These are phyloP conservation scores for Pseudocercospora fijiensis DNA, from an alignment of 2,329 filamentous ascomycete genomes.

Conservation along the genomic window DNA sequence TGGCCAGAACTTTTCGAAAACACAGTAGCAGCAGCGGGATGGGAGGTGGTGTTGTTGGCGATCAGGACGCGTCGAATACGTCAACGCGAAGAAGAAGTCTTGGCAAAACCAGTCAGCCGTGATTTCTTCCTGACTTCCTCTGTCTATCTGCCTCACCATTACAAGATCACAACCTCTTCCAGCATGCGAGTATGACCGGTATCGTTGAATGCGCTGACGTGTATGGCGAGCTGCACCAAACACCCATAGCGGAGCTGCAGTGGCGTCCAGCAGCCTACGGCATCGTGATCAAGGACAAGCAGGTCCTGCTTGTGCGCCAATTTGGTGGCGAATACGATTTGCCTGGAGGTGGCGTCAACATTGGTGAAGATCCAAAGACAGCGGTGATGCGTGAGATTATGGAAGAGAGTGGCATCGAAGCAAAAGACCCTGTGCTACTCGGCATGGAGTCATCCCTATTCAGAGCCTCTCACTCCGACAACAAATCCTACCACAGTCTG, in stretches of 20 bases:
- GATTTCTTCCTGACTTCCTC: not conserved
- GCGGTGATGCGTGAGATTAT: conserved; percentile 13
- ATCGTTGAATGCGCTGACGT: conserved; percentile 11
- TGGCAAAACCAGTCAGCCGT: not conserved
- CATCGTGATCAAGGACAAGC: conserved; percentile 8
- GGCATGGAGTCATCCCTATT: conserved; percentile 15
- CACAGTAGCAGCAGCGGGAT: not conserved
- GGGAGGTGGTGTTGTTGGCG: not conserved
- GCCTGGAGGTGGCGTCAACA: conserved; percentile 12
- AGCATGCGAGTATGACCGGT: not conserved
- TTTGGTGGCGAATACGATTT: conserved; percentile 11
- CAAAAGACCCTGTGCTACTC: not conserved
- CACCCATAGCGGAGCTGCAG: conserved; percentile 4
- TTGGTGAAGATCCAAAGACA: conserved; percentile 13
- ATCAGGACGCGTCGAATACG: no score
- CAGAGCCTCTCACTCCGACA: conserved; percentile 6
- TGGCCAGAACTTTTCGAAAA: no score
- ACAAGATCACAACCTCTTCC: not conserved
- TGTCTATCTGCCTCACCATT: not conserved
- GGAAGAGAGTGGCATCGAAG: conserved; percentile 14
- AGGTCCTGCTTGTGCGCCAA: conserved; percentile 8
- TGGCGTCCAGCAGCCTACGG: conserved; percentile 17
- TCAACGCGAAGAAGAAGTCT: not conserved
- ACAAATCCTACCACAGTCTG: conserved; percentile 11
- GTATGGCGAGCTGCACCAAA: conserved; percentile 1